Base-by-base conservation (phyloP, 2,329 filamentous ascomycete species). In the Podosphaera aphanis region DNA sequence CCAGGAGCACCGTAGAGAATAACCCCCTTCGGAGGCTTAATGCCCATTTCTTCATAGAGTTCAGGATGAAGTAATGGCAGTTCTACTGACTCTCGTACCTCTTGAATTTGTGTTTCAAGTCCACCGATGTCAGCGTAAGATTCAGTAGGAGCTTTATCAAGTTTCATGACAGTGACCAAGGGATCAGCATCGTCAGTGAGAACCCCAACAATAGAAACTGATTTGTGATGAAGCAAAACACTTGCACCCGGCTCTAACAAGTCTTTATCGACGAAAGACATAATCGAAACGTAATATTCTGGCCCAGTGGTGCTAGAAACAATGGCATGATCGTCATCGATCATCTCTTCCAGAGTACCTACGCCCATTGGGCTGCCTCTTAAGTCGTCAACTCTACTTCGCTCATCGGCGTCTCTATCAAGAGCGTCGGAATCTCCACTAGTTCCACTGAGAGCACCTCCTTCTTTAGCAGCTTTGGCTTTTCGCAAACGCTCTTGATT, bases 181-280 rank as follows among this genome's bases (percentile, higher is more conserved):
- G 90, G 90, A 62, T 98, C 90, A 16, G 90, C 78, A 59, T 98
- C 90, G 56, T 98, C 90, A 1, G 88, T 95, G 56, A 98, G 67
- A 18, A 98, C 90, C 62, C 92, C 90, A 25, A 98, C 90, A 39
- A 98, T 93, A 37, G 88, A 94, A 44, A 95, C 88, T 45, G 83
- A 92, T 68, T 98, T 98, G 64, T 98, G 90, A 59, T 98, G 90
- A 48, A 98, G 69, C 43, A 98, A 68, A 43, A 98, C 90, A 56
- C 85, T 94, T 16, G 90, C 85, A 49, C 92, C 92, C 1, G 90
- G 90, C 64, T 98, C 90, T 38, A 98, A 72, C 3, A 98, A 74
- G 59, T 98, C 90, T 66, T 98, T 98, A 70, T 98, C 90, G 53
- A 98, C 90, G 58, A 98, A 98, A 46, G 88, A 94, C 90, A 95